A percentile compares a stretch with the other conserved stretches of the same genome.
These are phyloP conservation scores for Micromonas pusilla DNA, from an alignment of 139 green algal species.

Conservation along the genomic window DNA sequence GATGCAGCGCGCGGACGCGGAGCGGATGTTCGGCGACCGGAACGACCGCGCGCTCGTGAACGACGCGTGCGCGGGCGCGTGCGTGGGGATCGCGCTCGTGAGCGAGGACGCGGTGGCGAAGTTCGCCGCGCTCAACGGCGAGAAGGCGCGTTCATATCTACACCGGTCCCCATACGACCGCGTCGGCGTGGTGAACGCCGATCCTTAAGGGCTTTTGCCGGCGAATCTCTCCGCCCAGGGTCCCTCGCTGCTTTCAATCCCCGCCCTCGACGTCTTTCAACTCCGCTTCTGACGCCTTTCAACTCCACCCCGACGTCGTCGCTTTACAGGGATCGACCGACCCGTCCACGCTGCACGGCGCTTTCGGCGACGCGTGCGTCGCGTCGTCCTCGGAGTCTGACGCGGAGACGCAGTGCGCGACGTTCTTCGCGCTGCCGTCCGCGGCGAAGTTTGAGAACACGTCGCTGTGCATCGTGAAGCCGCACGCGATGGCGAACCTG, in stretches of 20 bases:
- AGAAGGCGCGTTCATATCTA: background rate
- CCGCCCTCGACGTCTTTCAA: too few relatives aligned
- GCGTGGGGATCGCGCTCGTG: background rate
- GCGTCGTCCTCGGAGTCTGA: too few relatives aligned
- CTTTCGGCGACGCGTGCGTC: background rate
- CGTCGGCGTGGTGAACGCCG: too few relatives aligned
- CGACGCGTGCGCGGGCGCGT: background rate
- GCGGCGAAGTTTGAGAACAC: background rate
- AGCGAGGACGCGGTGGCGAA: background rate
- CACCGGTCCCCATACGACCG: too few relatives aligned
- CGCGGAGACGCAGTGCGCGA: background rate
- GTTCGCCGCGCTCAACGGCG: background rate
- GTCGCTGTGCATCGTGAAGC: slow-evolving; percentile 61
- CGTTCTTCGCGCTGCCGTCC: background rate
- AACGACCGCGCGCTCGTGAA: background rate
- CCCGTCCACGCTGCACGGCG: too few relatives aligned
- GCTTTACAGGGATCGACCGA: too few relatives aligned
- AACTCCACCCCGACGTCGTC: too few relatives aligned
- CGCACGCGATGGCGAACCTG: slow-evolving; percentile 46
- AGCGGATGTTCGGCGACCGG: background rate
- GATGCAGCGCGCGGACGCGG: slow-evolving; percentile 39
- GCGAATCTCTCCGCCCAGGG: too few relatives aligned
- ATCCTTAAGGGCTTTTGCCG: too few relatives aligned
- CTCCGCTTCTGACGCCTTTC: too few relatives aligned
- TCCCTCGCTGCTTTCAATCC: too few relatives aligned